These are phyloP conservation scores for Ogataea sp. DNA, from an alignment of 805 yeast species.

Conservation along the genomic window DNA sequence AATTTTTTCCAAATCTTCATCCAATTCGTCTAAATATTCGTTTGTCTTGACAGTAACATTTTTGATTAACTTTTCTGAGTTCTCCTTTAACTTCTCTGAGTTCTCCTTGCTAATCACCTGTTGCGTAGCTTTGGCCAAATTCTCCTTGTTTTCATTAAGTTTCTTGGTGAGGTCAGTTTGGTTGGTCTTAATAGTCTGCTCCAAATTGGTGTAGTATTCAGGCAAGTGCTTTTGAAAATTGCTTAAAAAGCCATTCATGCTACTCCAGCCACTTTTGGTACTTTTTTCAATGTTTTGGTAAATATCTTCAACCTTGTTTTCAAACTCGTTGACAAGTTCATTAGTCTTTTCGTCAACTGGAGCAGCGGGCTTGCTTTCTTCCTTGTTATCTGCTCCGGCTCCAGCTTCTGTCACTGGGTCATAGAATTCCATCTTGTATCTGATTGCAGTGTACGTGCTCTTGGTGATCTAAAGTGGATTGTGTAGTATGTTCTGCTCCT, in stretches of 20 bases:
- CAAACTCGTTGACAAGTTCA: slow-evolving; percentile 46
- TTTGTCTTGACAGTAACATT: slow-evolving; percentile 40
- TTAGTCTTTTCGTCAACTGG: slow-evolving; percentile 35
- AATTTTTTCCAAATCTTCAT: slow-evolving; percentile 61
- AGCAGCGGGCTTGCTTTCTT: background rate
- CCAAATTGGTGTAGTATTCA: slow-evolving; percentile 19
- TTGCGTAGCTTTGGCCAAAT: slow-evolving; percentile 16
- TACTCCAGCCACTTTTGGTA: slow-evolving; percentile 27
- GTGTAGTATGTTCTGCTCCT: background rate
- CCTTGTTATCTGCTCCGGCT: background rate
- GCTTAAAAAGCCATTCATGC: slow-evolving; percentile 26
- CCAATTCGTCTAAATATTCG: slow-evolving; percentile 61
- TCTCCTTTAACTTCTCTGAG: no score
- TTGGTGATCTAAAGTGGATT: background rate
- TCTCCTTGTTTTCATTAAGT: slow-evolving; percentile 10
- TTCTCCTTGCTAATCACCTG: slow-evolving; percentile 40
- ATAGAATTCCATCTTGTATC: slow-evolving; percentile 20
- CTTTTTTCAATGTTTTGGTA: slow-evolving; percentile 36
- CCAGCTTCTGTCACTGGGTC: slow-evolving; percentile 20
- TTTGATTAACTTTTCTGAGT: slow-evolving; percentile 17
- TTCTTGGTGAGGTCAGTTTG: slow-evolving; percentile 4
- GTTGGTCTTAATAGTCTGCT: slow-evolving; percentile 14
- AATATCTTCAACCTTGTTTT: slow-evolving; percentile 28
- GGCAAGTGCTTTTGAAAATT: slow-evolving; percentile 25
- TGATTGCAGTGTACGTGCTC: background rate